Evolutionary conservation across 805 yeast species (phyloP).

Genomic region (Starmerella geochares): DNA sequence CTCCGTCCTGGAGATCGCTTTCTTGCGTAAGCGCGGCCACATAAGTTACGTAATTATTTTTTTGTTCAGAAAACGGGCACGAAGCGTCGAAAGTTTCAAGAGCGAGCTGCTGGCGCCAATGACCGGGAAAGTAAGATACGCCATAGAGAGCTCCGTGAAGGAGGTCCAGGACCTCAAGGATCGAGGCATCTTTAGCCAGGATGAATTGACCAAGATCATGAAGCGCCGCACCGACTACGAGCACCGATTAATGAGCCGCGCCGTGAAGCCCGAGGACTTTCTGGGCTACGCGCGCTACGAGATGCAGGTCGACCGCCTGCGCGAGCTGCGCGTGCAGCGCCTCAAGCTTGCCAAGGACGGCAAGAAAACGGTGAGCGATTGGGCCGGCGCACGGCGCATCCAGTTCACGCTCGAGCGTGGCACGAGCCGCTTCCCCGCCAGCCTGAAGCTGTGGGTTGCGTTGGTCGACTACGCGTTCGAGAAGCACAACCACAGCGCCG

Average conservation of each 20-base stretch:
- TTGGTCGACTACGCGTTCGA: constrained; percentile 49
- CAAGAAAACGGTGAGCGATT: constrained; percentile 48
- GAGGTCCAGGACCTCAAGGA: constrained; percentile 81
- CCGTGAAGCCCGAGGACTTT: constrained; percentile 67
- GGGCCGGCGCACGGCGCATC: constrained; percentile 76
- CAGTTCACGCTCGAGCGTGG: constrained; percentile 77
- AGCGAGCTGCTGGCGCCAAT: constrained; percentile 24
- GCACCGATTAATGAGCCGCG: constrained; percentile 76
- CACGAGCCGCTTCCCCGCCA: constrained; percentile 66
- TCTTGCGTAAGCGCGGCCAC: not conserved
- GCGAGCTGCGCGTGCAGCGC: constrained; percentile 60
- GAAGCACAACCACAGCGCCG: constrained; percentile 28
- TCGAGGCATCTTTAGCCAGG: constrained; percentile 70
- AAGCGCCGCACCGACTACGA: constrained; percentile 92
- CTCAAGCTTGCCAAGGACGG: constrained; percentile 35
- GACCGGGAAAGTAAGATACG: constrained; percentile 49
- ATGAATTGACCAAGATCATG: constrained; percentile 76
- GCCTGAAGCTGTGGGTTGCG: constrained; percentile 64
- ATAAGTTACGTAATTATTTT: not conserved
- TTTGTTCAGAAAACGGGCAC: too few species aligned
- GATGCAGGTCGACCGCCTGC: constrained; percentile 60
- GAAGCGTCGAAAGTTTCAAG: not conserved
- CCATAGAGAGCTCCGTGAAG: constrained; percentile 65
- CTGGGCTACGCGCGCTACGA: constrained; percentile 73
- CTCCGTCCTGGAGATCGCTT: too few species aligned